Percentiles rank a stretch among this genome's conserved stretches.
These are phyloP conservation scores for Pyronema omphalodes DNA, from an alignment of 495 filamentous ascomycete genomes.

Conservation along the genomic window DNA sequence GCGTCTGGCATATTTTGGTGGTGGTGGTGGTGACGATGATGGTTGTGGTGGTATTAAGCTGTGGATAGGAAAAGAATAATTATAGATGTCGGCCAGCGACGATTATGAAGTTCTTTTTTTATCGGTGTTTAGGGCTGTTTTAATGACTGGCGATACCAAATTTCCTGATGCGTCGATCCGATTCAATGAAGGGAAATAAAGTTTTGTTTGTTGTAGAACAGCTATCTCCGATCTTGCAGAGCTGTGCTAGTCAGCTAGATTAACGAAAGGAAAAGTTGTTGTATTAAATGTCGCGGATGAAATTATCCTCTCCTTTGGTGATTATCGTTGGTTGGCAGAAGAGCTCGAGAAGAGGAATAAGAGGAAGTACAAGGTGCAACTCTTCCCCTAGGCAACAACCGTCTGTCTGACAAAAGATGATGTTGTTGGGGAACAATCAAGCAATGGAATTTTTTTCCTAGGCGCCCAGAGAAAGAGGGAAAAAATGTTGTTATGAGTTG, in stretches of 20 bases:
- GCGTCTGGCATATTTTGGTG: neutral
- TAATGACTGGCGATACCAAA: neutral
- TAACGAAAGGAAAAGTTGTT: neutral
- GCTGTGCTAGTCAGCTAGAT: neutral
- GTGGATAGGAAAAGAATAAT: neutral
- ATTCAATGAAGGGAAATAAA: neutral
- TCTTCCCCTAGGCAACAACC: too few species aligned
- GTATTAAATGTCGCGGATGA: neutral
- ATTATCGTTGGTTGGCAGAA: neutral
- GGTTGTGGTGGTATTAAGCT: conserved; percentile 24
- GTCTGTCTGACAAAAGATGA: too few species aligned
- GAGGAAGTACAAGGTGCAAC: neutral
- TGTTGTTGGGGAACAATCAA: too few species aligned
- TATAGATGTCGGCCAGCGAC: conserved; percentile 19
- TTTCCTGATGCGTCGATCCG: neutral
- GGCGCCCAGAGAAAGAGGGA: too few species aligned
- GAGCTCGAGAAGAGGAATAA: too few species aligned
- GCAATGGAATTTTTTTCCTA: too few species aligned
- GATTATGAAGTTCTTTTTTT: conserved; percentile 4
- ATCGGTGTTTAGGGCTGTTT: neutral
- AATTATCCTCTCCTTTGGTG: neutral
- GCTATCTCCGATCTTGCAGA: neutral
- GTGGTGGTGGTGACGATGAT: too few species aligned
- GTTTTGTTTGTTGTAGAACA: neutral
- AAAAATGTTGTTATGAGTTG: too few species aligned